phyloP scores from a whole-genome alignment of 495 filamentous ascomycete genomes.

The Tricharina praecox region DNA sequence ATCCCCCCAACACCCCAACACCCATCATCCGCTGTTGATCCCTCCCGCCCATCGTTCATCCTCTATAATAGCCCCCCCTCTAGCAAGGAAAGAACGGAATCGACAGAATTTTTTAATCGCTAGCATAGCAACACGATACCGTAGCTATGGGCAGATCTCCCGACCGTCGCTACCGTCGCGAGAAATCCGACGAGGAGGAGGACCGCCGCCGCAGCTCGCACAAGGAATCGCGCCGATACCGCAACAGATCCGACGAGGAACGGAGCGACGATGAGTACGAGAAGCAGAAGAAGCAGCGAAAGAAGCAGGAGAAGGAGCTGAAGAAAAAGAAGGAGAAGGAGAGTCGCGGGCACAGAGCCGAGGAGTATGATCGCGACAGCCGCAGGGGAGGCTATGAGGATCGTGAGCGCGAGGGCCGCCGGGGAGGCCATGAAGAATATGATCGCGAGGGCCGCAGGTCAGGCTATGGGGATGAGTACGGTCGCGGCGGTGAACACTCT shows the following conservation, averaged over 20 bases:
- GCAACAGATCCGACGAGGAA: constrained; percentile 1
- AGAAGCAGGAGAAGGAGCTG: constrained; percentile 8
- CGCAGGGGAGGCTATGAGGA: constrained; percentile 2
- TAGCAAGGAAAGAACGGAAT: too few species aligned
- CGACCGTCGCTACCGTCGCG: constrained; percentile 7
- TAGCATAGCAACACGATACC: too few species aligned
- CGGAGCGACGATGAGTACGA: constrained; percentile 3
- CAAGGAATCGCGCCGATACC: constrained; percentile 1
- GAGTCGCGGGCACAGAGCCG: constrained; percentile 11
- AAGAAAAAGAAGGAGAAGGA: constrained; percentile 10
- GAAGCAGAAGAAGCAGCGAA: constrained; percentile 12
- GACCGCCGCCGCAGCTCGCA: background rate
- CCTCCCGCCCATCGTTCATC: too few species aligned
- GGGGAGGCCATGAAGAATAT: constrained; percentile 1
- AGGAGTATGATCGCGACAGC: constrained; percentile 3
- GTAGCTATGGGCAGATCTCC: too few species aligned
- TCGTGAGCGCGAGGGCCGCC: too few species aligned
- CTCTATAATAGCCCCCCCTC: too few species aligned
- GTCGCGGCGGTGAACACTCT: constrained; percentile 11
- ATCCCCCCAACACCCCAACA: too few species aligned
- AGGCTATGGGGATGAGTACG: constrained; percentile 1
- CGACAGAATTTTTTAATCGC: too few species aligned
- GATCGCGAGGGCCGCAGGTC: constrained; percentile 2
- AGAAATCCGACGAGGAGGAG: constrained; percentile 6
- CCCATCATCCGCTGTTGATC: too few species aligned